Base-by-base conservation (phyloP, 2,329 filamentous ascomycete genomes). In the Sordariomycetes sp. region DNA sequence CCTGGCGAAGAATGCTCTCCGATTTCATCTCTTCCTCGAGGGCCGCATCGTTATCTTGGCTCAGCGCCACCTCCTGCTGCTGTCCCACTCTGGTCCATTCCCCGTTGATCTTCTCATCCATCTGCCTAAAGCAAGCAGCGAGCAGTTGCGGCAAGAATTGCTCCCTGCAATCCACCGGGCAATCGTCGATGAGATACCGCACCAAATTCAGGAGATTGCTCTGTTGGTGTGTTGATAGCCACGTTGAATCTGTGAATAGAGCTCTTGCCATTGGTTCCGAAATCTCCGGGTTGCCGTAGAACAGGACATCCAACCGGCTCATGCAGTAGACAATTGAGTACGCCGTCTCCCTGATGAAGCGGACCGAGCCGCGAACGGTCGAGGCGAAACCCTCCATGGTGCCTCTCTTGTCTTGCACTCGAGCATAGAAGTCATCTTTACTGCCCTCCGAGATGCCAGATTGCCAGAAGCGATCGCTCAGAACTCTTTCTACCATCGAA, bases 401-500 rank as follows among this genome's bases (percentile, higher is more conserved):
- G 26, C 73, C 75, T 57, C 87, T 94, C 36, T 92, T 94, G 21
- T 86, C 83, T 36, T 86, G 78, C 3, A 98, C 90, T 26, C 86
- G 77, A 21, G 86, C 84, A 56, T 95, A 96, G 54, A 98, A 98
- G 38, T 96, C 90, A 42, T 96, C 92, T 54, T 92, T 87, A 47
- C 86, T 96, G 18, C 94, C 92, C 41, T 82, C 84, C 0, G 92
- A 96, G 33, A 98, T 98, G 8, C 92, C 92, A 6, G 88, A 86
- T 64, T 98, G 92, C 92, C 92, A 98, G 55, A 98, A 98, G 17
- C 92, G 75, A 57, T 98, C 92, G 11, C 87, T 94, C 16, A 98
- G 64, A 15, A 96, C 86, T 16, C 85, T 75, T 28, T 78, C 74
- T 25, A 96, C 83, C 34, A 94, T 76, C 5, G 71, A 63, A 38